Percentiles rank a stretch among this genome's conserved stretches.
These are phyloP conservation scores for Coccomyxa sp. DNA, from an alignment of 139 green algal species.

Conservation along the genomic window DNA sequence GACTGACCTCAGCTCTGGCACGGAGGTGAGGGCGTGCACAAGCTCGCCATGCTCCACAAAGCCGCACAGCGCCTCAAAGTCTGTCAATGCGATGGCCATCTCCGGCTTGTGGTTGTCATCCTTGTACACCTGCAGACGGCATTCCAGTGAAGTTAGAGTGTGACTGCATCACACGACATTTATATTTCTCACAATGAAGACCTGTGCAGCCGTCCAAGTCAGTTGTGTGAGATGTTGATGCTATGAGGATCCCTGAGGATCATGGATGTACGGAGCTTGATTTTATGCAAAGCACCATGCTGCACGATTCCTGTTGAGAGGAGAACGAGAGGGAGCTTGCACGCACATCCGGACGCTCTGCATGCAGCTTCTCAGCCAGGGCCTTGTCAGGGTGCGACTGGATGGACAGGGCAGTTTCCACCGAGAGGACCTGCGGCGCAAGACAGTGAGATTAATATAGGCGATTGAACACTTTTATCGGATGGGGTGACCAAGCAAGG, in stretches of 20 bases:
- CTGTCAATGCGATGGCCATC: conserved; percentile 90
- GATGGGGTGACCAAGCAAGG: not conserved
- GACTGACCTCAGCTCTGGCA: conserved; percentile 50
- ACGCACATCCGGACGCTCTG: conserved; percentile 61
- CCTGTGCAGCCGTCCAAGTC: not conserved
- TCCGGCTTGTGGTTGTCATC: conserved; percentile 99
- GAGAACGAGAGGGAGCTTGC: too few species aligned
- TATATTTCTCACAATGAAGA: not conserved
- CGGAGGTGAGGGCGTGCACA: conserved; percentile 27
- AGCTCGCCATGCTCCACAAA: conserved; percentile 71
- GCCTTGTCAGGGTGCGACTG: conserved; percentile 97
- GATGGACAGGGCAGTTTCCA: conserved; percentile 94
- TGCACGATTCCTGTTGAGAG: too few species aligned
- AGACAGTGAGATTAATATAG: not conserved
- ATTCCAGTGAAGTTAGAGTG: too few species aligned
- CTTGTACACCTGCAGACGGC: conserved; percentile 73
- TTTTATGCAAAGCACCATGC: too few species aligned
- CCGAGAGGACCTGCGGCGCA: conserved; percentile 19
- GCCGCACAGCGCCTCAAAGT: conserved; percentile 90
- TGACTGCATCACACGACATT: not conserved
- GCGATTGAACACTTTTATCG: too few species aligned
- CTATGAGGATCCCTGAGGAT: not conserved
- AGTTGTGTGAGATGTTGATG: not conserved
- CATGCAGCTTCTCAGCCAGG: conserved; percentile 85
- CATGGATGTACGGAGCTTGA: too few species aligned